Conservation (phyloP, 2,329 filamentous ascomycete species). For the Sclerotinia trifoliorum region DNA sequence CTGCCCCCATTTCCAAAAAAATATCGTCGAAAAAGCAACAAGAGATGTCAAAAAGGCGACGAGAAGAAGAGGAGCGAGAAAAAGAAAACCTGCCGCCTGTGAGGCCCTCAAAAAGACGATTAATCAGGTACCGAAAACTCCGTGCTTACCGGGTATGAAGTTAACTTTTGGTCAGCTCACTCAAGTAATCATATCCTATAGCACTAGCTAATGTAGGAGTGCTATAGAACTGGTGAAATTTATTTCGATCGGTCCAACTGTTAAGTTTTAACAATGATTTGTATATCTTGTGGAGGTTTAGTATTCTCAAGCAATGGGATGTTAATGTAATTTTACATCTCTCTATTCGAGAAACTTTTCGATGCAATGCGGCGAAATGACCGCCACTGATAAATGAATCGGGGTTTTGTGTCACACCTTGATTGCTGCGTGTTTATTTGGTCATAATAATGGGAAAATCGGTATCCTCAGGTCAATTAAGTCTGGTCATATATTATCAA, state of each 20-base stretch:
- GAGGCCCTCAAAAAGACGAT: not conserved
- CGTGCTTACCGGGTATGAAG: conserved; percentile 12
- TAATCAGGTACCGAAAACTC: conserved; percentile 1
- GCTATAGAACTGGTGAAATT: not conserved
- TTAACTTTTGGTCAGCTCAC: not conserved
- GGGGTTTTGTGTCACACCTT: not conserved
- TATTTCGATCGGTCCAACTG: not conserved
- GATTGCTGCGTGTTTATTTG: not conserved
- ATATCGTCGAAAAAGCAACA: not conserved
- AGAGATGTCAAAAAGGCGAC: not conserved
- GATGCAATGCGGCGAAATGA: not conserved
- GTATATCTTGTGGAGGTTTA: not conserved
- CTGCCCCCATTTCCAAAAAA: not conserved
- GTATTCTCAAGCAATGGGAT: not conserved
- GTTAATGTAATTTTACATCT: not conserved
- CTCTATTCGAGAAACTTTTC: not conserved
- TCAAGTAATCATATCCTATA: not conserved
- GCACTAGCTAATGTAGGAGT: not conserved
- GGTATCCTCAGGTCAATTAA: not conserved
- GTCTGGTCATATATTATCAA: conserved; percentile 16
- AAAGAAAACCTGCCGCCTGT: not conserved
- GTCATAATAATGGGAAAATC: not conserved
- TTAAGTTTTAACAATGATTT: not conserved
- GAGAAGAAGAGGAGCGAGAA: not conserved
- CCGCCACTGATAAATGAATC: not conserved